These are phyloP conservation scores for Stachybotrys echinatus DNA, from an alignment of 2,329 filamentous ascomycete genomes.

Conservation along the genomic window DNA sequence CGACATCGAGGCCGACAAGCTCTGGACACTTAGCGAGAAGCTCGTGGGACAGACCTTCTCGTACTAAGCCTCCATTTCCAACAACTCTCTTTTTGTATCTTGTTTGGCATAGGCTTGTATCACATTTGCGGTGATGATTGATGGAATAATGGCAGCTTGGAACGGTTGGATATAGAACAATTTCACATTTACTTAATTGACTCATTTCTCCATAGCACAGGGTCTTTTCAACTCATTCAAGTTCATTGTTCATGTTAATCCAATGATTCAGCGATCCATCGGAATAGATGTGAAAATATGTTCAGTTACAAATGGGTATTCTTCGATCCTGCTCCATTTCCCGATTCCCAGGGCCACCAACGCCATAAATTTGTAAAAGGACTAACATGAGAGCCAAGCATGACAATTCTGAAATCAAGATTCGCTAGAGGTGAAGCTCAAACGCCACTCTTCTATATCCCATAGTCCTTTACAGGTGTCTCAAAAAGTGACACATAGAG, in stretches of 20 bases:
- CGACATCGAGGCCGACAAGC: conserved; percentile 29
- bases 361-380: not conserved
- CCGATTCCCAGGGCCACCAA: not conserved
- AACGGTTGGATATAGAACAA: no score
- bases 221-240: no score
- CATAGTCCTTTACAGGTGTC: no score
- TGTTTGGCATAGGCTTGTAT: no score
- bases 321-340: not conserved
- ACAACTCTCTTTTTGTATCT: not conserved
- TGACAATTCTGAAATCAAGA: not conserved
- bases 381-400: not conserved
- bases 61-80: conserved; percentile 9
- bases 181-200: no score
- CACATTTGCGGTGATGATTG: not conserved
- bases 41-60: conserved; percentile 36
- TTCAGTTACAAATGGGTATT: not conserved
- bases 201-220: no score
- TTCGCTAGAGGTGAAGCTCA: not conserved
- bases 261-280: no score
- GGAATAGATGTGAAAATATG: not conserved
- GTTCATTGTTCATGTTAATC: no score
- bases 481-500: not conserved
- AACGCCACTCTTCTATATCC: not conserved
- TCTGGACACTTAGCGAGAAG: conserved; percentile 41
- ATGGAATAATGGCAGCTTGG: no score